These are phyloP conservation scores for Nakazawaea wyomingensis DNA, from an alignment of 805 yeast species.

Conservation along the genomic window DNA sequence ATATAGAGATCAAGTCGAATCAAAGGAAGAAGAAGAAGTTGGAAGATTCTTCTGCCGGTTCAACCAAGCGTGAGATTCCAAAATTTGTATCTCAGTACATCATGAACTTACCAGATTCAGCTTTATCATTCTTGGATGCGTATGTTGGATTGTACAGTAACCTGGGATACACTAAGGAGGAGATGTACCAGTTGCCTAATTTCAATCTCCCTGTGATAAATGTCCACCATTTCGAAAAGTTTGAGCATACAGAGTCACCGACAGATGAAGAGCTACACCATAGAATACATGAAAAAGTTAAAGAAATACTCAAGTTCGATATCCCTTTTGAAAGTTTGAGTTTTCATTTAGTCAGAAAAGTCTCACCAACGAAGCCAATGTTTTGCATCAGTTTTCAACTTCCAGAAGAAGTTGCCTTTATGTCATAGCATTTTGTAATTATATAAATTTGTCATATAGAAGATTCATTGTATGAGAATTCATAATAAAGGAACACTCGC, in stretches of 20 bases:
- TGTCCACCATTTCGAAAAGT: slow-evolving; percentile 91
- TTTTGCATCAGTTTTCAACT: slow-evolving; percentile 77
- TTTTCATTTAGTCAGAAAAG: slow-evolving; percentile 87
- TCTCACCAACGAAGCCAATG: slow-evolving; percentile 97
- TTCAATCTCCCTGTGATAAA: slow-evolving; percentile 71
- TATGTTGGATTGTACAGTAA: slow-evolving; percentile 66
- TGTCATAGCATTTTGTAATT: too few relatives aligned
- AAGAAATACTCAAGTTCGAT: slow-evolving; percentile 40
- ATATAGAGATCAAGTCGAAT: slow-evolving; percentile 32
- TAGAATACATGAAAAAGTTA: slow-evolving; percentile 56
- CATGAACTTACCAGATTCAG: slow-evolving; percentile 95
- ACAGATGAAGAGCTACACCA: slow-evolving; percentile 56
- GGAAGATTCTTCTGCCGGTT: slow-evolving; percentile 14
- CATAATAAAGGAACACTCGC: slow-evolving; percentile 54
- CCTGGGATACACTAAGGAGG: slow-evolving; percentile 28
- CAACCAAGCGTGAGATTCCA: slow-evolving; percentile 38
- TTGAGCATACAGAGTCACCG: slow-evolving; percentile 58
- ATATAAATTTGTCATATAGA: too few relatives aligned
- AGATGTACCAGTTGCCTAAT: slow-evolving; percentile 33
- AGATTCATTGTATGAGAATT: not conserved
- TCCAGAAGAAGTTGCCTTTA: slow-evolving; percentile 62
- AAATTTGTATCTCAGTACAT: slow-evolving; percentile 64
- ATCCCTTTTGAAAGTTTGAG: slow-evolving; percentile 42
- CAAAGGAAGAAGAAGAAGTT: slow-evolving; percentile 26
- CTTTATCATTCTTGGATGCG: slow-evolving; percentile 74